Conservation (phyloP, 495 filamentous ascomycete genomes). For the Hyphodiscus hymeniophilus region DNA sequence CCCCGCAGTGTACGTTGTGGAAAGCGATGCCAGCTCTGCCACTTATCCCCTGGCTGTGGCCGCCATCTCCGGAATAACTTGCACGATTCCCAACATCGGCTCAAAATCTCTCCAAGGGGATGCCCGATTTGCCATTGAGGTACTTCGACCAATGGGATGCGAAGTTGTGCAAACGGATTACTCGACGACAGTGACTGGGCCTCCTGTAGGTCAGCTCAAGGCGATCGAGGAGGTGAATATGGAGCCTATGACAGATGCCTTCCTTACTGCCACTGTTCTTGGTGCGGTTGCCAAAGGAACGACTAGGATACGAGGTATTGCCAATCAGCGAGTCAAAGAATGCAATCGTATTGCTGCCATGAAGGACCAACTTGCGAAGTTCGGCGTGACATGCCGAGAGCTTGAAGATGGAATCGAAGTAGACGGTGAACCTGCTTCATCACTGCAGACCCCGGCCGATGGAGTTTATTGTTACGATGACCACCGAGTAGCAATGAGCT, state of each 20-base stretch:
- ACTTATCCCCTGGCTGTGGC: conserved; percentile 95
- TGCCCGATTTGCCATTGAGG: conserved; percentile 87
- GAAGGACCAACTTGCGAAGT: conserved; percentile 94
- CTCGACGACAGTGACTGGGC: conserved; percentile 91
- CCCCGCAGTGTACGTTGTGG: conserved; percentile 79
- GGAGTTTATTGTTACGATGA: conserved; percentile 95
- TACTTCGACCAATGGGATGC: conserved; percentile 91
- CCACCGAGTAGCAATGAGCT: conserved; percentile 97
- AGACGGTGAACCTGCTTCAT: conserved; percentile 54
- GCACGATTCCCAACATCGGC: conserved; percentile 94
- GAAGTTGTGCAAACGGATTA: conserved; percentile 71
- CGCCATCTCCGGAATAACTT: conserved; percentile 88
- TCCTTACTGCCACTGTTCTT: conserved; percentile 88
- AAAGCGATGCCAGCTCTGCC: conserved; percentile 95
- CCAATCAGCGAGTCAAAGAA: conserved; percentile 98
- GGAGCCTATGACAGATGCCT: conserved; percentile 99
- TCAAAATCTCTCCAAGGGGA: conserved; percentile 88
- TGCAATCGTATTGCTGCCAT: conserved; percentile 96
- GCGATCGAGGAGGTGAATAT: conserved; percentile 73
- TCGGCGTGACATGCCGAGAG: conserved; percentile 79
- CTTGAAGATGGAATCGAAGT: conserved; percentile 90
- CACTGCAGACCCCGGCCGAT: conserved; percentile 50
- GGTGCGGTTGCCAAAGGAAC: conserved; percentile 83
- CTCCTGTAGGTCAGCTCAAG: conserved; percentile 61
- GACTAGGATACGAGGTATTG: conserved; percentile 86